Evolutionary conservation across 2,329 filamentous ascomycete species (phyloP), one percentile per base, ranked within the genome.

Genomic region (Diaporthe citrichinensis): DNA sequence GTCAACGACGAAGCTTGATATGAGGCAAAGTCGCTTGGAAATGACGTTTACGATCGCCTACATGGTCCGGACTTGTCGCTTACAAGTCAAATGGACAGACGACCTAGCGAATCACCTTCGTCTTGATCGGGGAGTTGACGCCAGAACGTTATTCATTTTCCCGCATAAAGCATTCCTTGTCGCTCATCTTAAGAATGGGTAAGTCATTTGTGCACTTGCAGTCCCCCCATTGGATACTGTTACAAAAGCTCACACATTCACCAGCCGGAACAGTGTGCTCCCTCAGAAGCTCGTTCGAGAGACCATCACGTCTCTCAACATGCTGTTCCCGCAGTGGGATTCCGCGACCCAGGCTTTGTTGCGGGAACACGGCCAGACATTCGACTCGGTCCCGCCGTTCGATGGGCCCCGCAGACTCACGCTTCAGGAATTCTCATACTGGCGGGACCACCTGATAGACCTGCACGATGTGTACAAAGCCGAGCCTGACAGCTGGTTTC

Each of bases 401-500:
- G 57, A 59, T 15, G 57, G 57, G 7, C 57, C 57, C 6, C 57
- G 57, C 14, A 59, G 28, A 14, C 57, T 59, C 31, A 59, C 31
- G 6, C 57, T 59, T 23, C 57, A 12, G 23, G 57, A 59, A 14
- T 59, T 36, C 15, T 59, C 57, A 59, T 39, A 59, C 31, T 59
- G 57, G 57, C 31, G 57, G 17, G 57, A 59, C 23, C 31, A 39
- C 28, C 10, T 59, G 57, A 25, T 36, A 36, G 57, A 59, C n/a
- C 17, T 59, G 7, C 57, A 59, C 31, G 57, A 59, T n/a, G 57
- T 59, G 0, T 59, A 34, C 57, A 28, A 59, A n/a, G 57, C 57
- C 10, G 57, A 36, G 57, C 57, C 57, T 15, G 57, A 59, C 57
- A 59, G 57, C 57, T 59, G 57, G 57, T 15, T 23, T 39, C 57